Base-by-base conservation (phyloP, 441 rosid genomes). In the Syzygium syzygioides region DNA sequence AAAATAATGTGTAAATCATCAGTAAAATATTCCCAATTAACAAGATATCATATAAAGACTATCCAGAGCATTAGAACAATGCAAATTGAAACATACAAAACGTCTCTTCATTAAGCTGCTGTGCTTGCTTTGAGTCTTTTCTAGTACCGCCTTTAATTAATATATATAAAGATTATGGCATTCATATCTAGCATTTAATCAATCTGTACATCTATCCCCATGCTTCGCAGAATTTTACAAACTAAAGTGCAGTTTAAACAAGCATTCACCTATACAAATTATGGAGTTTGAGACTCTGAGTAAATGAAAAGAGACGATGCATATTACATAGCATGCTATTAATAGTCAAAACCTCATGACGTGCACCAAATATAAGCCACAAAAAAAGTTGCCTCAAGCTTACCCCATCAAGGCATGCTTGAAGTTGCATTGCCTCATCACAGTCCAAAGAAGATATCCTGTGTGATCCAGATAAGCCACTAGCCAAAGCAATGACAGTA, bases 391-490 rank as follows among this genome's bases (percentile, higher is more conserved):
- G 88, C 56, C 87, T 87, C 83, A 91, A 90, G 89, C 94, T 93
- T 91, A 98, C 99, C 86, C 93, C 99, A 94, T 97, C 99, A 86
- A 98, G 97, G 92, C 99, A 95, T 11, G 96, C 92, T 95, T 97
- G 99, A 93, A 98, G 99, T 91, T 95, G 95, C 87, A 86, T 86
- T 87, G 97, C 99, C 90, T 96, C 98, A 1, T 89, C 62, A 92
- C 94, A 91, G 90, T 94, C 88, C 86, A 95, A 89, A 86, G 98
- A 96, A 86, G 98, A 93, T 88, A 98, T 93, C 87, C 80, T 86
- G 87, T 93, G 91, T 90, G 96, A 96, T 92, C 98, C 95, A 90
- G 99, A 95, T 66, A 97, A 89, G 56, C 99, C 97, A 60, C 99
- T 98, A 34, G 99, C 99, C 93, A 98, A 94, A 91, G 99, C 99